phyloP scores from a whole-genome alignment of 805 yeast species.

The Myxozyma nipponensis region DNA sequence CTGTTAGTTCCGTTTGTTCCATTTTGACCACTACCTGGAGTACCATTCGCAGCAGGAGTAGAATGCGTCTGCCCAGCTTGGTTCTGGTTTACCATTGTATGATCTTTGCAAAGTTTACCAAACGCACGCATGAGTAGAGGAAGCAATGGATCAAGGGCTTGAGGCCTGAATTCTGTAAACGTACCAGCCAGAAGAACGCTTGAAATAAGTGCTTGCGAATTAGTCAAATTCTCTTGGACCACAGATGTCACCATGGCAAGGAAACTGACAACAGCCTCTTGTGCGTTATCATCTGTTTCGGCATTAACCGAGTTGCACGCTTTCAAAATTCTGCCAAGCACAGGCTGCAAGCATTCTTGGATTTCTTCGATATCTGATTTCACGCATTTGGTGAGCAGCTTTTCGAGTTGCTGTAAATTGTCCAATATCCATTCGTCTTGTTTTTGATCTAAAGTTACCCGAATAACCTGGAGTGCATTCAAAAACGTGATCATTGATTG shows the following conservation, averaged over 20 bases:
- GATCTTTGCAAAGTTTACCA: slow-evolving; percentile 85
- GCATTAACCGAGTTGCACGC: slow-evolving; percentile 54
- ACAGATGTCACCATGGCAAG: slow-evolving; percentile 58
- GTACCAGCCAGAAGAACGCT: slow-evolving; percentile 67
- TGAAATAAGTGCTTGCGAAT: slow-evolving; percentile 76
- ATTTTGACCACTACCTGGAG: background rate
- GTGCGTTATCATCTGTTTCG: slow-evolving; percentile 48
- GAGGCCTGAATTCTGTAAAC: slow-evolving; percentile 68
- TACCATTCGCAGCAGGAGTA: slow-evolving; percentile 3
- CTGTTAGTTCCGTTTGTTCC: slow-evolving; percentile 4
- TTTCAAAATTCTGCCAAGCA: slow-evolving; percentile 60
- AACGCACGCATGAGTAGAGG: slow-evolving; percentile 81
- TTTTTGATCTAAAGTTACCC: slow-evolving; percentile 77
- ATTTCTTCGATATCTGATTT: slow-evolving; percentile 80
- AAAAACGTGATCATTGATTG: slow-evolving; percentile 59
- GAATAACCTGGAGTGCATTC: slow-evolving; percentile 86
- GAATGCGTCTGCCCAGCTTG: slow-evolving; percentile 31
- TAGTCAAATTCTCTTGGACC: slow-evolving; percentile 70
- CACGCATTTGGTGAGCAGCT: slow-evolving; percentile 73
- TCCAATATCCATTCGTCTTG: slow-evolving; percentile 71
- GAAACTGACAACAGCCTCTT: slow-evolving; percentile 62
- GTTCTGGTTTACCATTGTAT: slow-evolving; percentile 60
- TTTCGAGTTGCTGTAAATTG: slow-evolving; percentile 65
- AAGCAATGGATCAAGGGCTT: slow-evolving; percentile 67
- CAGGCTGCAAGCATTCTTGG: slow-evolving; percentile 77